A percentile compares a stretch with the other conserved stretches of the same genome.
Conservation (phyloP, 805 yeast genomes). For the Candida ascalaphidarum region DNA sequence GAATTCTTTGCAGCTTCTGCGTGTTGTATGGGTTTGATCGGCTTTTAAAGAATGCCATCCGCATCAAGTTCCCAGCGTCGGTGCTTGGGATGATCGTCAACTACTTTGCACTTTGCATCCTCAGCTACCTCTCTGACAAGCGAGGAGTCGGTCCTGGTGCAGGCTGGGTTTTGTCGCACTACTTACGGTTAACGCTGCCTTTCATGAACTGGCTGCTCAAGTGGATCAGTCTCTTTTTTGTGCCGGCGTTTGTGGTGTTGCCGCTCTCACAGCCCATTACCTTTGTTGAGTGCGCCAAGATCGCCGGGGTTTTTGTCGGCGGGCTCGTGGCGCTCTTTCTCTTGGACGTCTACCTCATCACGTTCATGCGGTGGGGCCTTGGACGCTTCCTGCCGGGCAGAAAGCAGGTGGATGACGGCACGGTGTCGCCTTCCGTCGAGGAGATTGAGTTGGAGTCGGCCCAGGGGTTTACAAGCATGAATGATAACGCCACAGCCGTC, state of each 20-base stretch:
- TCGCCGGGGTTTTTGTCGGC: slow-evolving; percentile 63
- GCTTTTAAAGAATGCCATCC: slow-evolving; percentile 32
- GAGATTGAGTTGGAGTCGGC: slow-evolving; percentile 8
- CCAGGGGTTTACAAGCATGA: slow-evolving; percentile 16
- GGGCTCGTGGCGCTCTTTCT: slow-evolving; percentile 49
- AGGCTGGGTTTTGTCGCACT: slow-evolving; percentile 17
- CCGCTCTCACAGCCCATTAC: slow-evolving; percentile 62
- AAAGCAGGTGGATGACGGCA: not conserved
- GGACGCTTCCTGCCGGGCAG: no score
- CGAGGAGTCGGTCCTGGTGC: slow-evolving; percentile 2
- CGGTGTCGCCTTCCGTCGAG: no score
- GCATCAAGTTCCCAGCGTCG: slow-evolving; percentile 58
- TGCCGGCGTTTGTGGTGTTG: slow-evolving; percentile 66
- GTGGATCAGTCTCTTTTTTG: slow-evolving; percentile 75
- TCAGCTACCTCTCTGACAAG: slow-evolving; percentile 16
- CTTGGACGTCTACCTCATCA: slow-evolving; percentile 33
- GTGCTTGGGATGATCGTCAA: slow-evolving; percentile 62
- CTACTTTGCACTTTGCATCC: slow-evolving; percentile 35
- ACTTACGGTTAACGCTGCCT: slow-evolving; percentile 39
- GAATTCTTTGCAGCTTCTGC: slow-evolving; percentile 35
- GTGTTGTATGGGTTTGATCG: slow-evolving; percentile 47
- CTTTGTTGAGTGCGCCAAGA: slow-evolving; percentile 61
- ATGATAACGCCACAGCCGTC: slow-evolving; percentile 32
- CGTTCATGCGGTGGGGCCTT: slow-evolving; percentile 11
- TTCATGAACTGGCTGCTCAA: slow-evolving; percentile 60